Conservation (phyloP, 495 filamentous ascomycete species). For the Sordaria brevicollis region DNA sequence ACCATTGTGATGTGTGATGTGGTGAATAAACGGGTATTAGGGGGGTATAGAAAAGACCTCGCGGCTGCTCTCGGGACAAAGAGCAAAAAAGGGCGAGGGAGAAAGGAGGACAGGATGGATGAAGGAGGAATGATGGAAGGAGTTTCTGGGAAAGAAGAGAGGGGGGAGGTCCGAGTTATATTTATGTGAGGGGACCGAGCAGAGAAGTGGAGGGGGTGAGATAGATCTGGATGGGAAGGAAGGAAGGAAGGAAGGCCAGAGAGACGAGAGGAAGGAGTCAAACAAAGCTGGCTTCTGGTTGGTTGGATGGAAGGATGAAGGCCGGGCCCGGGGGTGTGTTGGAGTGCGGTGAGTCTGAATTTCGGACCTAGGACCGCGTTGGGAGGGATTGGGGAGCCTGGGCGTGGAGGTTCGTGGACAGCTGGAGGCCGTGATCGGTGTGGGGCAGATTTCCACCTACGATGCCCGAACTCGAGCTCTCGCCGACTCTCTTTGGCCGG, state of each 20-base stretch:
- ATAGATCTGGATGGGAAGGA: conserved; percentile 1
- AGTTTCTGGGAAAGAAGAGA: conserved; percentile 1
- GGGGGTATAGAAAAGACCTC: not conserved
- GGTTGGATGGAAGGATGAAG: conserved; percentile 1
- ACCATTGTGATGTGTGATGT: conserved; percentile 50
- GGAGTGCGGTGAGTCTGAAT: conserved; percentile 4
- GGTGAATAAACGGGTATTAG: not conserved
- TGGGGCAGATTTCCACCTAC: conserved; percentile 9
- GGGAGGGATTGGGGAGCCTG: not conserved
- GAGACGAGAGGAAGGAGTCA: not conserved
- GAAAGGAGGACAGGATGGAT: not conserved
- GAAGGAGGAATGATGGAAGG: conserved; percentile 2
- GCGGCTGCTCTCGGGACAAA: not conserved
- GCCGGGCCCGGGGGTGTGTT: conserved; percentile 6
- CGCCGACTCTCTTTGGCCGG: not conserved
- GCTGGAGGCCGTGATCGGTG: conserved; percentile 17
- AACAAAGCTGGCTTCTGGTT: conserved; percentile 2
- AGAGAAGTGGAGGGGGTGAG: conserved; percentile 4
- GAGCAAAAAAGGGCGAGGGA: not conserved
- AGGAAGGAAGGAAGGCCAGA: conserved; percentile 3
- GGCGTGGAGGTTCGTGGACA: not conserved
- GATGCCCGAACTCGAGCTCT: conserved; percentile 10
- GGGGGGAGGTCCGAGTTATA: not conserved
- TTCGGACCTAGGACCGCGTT: conserved; percentile 1
- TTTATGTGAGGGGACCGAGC: not conserved